Conservation (phyloP, 2,329 filamentous ascomycete genomes). For the Pseudogymnoascus sp. region DNA sequence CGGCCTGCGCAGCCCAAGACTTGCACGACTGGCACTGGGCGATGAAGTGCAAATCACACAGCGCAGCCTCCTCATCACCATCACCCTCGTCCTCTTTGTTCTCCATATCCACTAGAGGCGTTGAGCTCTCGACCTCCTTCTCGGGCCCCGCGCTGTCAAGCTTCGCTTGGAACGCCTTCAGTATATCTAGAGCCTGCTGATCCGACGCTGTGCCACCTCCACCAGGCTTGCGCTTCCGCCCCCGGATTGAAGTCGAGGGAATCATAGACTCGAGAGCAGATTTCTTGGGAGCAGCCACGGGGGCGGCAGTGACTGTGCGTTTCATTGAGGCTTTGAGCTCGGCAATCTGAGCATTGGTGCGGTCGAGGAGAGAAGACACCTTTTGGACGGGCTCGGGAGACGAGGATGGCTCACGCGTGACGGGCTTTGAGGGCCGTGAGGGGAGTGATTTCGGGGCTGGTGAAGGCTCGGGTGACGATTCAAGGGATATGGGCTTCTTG, state of each 20-base stretch:
- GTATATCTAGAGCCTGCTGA: slow-evolving; percentile 59
- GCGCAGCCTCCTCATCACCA: slow-evolving; percentile 60
- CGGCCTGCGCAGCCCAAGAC: slow-evolving; percentile 58
- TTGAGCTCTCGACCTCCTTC: slow-evolving; percentile 28
- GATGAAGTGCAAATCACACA: slow-evolving; percentile 95
- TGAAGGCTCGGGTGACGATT: slow-evolving; percentile 34
- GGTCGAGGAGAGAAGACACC: slow-evolving; percentile 46
- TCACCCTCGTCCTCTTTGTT: slow-evolving; percentile 27
- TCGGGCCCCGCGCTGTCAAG: slow-evolving; percentile 50
- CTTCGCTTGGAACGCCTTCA: slow-evolving; percentile 73
- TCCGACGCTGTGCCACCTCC: slow-evolving; percentile 45
- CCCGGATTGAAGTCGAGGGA: slow-evolving; percentile 60
- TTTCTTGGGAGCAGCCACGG: slow-evolving; percentile 52
- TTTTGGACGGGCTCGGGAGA: slow-evolving; percentile 31
- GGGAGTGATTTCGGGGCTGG: slow-evolving; percentile 25
- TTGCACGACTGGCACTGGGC: slow-evolving; percentile 88
- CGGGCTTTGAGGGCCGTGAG: slow-evolving; percentile 27
- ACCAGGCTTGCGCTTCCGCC: slow-evolving; percentile 60
- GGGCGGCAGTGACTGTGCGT: slow-evolving; percentile 47
- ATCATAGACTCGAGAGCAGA: slow-evolving; percentile 67
- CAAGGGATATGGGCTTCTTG: slow-evolving; percentile 28
- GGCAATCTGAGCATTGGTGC: slow-evolving; percentile 72
- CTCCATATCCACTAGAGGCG: slow-evolving; percentile 20
- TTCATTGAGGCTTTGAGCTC: slow-evolving; percentile 77
- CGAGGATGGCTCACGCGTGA: slow-evolving; percentile 28